A percentile compares a stretch with the other conserved stretches of the same genome.
phyloP scores from a whole-genome alignment of 164 flowering plant genomes.

The Sedum album region DNA sequence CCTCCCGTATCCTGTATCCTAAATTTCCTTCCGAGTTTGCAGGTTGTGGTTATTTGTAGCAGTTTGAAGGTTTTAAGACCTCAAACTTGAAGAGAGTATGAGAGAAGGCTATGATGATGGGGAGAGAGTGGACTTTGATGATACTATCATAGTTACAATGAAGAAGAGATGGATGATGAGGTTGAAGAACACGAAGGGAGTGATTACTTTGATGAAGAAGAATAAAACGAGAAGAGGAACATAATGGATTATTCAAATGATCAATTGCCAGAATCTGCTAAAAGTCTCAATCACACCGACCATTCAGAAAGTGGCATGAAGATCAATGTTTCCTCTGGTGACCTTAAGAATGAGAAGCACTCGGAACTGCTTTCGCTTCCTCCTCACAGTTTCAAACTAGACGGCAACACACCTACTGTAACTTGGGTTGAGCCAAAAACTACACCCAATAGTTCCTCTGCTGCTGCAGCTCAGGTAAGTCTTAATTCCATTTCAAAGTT shows the following conservation, averaged over 20 bases:
- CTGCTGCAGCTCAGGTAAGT: constrained; percentile 72
- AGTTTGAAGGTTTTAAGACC: constrained; percentile 13
- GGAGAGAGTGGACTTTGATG: constrained; percentile 86
- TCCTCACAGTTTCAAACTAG: constrained; percentile 84
- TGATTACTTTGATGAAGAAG: constrained; percentile 22
- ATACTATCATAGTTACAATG: constrained; percentile 73
- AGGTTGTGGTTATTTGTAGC: constrained; percentile 18
- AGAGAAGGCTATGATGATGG: constrained; percentile 60
- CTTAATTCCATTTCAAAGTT: neutral
- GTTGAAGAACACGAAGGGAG: constrained; percentile 61
- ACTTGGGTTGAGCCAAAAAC: constrained; percentile 95
- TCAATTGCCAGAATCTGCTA: constrained; percentile 29
- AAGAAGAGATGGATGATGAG: constrained; percentile 81
- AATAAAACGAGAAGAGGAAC: constrained; percentile 29
- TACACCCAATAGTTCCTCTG: constrained; percentile 44
- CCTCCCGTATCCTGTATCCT: constrained; percentile 7
- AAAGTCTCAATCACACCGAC: constrained; percentile 19
- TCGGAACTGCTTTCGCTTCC: constrained; percentile 86
- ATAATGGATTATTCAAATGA: constrained; percentile 24
- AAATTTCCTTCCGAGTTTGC: constrained; percentile 16
- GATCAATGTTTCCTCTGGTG: constrained; percentile 22
- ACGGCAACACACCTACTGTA: constrained; percentile 78
- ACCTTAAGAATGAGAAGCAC: constrained; percentile 46
- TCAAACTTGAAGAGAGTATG: constrained; percentile 30
- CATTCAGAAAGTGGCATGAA: constrained; percentile 39